Evolutionary conservation across 805 yeast genomes (phyloP).

Genomic region (Wickerhamomyces sydowiorum): DNA sequence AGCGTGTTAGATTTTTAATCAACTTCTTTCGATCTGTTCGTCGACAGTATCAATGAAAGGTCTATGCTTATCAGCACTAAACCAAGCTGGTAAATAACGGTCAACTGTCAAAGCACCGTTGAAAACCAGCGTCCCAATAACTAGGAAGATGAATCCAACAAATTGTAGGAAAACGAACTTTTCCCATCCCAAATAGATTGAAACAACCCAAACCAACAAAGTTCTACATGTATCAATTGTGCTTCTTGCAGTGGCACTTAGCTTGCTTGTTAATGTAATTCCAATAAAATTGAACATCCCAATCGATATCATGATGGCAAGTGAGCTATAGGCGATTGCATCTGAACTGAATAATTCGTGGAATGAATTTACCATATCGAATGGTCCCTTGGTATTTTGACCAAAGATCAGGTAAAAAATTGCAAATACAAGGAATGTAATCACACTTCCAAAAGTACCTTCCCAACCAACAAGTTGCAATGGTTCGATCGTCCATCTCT

Average conservation of each 20-base stretch:
- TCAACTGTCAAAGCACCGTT: conserved; percentile 62
- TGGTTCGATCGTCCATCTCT: conserved; percentile 49
- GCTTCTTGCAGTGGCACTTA: conserved; percentile 74
- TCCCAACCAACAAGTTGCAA: conserved; percentile 66
- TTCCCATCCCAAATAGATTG: conserved; percentile 73
- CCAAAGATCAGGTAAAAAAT: conserved; percentile 38
- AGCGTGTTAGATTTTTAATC: neutral
- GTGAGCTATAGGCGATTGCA: conserved; percentile 44
- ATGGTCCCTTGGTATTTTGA: conserved; percentile 32
- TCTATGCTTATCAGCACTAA: conserved; percentile 27
- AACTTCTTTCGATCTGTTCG: conserved; percentile 36
- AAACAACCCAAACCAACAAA: conserved; percentile 67
- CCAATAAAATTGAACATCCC: conserved; percentile 72
- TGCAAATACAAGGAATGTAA: conserved; percentile 41
- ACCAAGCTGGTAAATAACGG: conserved; percentile 40
- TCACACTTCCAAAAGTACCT: conserved; percentile 57
- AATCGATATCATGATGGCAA: conserved; percentile 66
- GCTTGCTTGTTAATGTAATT: conserved; percentile 53
- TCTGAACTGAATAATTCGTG: conserved; percentile 38
- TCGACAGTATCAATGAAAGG: conserved; percentile 29
- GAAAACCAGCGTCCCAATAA: conserved; percentile 68
- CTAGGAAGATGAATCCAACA: conserved; percentile 56
- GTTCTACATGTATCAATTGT: conserved; percentile 79
- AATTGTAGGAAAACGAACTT: conserved; percentile 55
- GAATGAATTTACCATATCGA: conserved; percentile 49